phyloP scores from a whole-genome alignment of 495 filamentous ascomycete genomes.

The Parmelia sp. region DNA sequence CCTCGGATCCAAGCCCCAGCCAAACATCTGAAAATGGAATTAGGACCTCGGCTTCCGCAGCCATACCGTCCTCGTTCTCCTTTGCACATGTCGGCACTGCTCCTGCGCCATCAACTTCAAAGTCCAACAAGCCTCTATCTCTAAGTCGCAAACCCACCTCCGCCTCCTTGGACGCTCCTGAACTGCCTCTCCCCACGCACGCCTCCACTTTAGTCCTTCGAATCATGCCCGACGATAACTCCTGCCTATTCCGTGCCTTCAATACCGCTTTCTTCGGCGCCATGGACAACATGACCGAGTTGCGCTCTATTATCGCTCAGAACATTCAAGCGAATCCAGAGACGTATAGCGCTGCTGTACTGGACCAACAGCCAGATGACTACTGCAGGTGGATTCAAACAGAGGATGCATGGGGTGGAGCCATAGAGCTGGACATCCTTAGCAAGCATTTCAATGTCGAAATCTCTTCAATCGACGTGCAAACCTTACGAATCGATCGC shows the following conservation, averaged over 20 bases:
- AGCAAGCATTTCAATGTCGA: slow-evolving; percentile 82
- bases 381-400: slow-evolving; percentile 85
- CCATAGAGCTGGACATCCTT: slow-evolving; percentile 80
- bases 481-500: slow-evolving; percentile 58
- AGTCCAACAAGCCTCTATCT: slow-evolving; percentile 28
- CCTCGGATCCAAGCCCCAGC: not conserved
- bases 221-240: slow-evolving; percentile 97
- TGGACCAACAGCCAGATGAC: slow-evolving; percentile 63
- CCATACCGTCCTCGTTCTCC: slow-evolving; percentile 21
- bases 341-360: slow-evolving; percentile 64
- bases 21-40: not conserved
- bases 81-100: slow-evolving; percentile 24
- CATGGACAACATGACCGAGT: slow-evolving; percentile 64
- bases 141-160: slow-evolving; percentile 35
- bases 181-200: slow-evolving; percentile 56
- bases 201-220: slow-evolving; percentile 68
- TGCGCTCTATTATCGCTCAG: slow-evolving; percentile 76
- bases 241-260: slow-evolving; percentile 88
- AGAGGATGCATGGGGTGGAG: slow-evolving; percentile 82
- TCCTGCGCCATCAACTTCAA: slow-evolving; percentile 16
- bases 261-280: slow-evolving; percentile 67
- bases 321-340: slow-evolving; percentile 67
- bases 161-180: slow-evolving; percentile 57
- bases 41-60: not conserved
- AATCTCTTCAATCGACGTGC: slow-evolving; percentile 78